Base-by-base conservation (phyloP, 2,329 filamentous ascomycete species). In the Sporothrix globosa region DNA sequence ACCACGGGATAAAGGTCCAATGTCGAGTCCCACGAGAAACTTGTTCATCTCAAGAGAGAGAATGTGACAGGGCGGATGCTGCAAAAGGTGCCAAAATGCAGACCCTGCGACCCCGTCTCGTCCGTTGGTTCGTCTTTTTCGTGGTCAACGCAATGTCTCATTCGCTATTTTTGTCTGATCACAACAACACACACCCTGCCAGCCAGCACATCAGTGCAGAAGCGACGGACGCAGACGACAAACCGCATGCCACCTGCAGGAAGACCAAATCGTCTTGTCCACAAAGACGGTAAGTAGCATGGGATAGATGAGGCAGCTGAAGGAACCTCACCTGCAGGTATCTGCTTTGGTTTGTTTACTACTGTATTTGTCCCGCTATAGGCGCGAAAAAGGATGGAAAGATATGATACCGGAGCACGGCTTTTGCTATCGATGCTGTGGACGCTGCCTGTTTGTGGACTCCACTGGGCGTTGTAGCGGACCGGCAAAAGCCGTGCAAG, bases 131-230 rank as follows among this genome's bases (percentile, higher is more conserved):
- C n/a, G 30, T 14, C 10, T 5, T 48, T 30, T 66, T 46, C 27
- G 48, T 10, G 21, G 24, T 21, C 44, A 30, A 13, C 24, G 17
- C 14, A 34, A 5, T 10, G 9, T 39, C 46, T 21, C 9, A 39
- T 66, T 52, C 27, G 63, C 46, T 46, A 24, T 19, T 9, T 7
- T 6, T 19, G 27, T 27, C 46, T 50, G 13, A 67, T 67, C 65
- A 44, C 50, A 48, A 67, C 65, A 54, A 44, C 65, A 48, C 48
- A 46, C 54, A 52, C 46, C 52, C 61, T 19, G 19, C 63, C 21
- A 27, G 69, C 69, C 69, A 70, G 69, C 69, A 70, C 69, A 70
- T 70, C 69, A 41, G 41, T 61, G 63, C 69, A 61, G 52, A 61
- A 69, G 63, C 67, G 54, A 54, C 65, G 21, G 63, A 63, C 53